phyloP scores from a whole-genome alignment of 179 eudicot species.

The Heliamphora ciliata region DNA sequence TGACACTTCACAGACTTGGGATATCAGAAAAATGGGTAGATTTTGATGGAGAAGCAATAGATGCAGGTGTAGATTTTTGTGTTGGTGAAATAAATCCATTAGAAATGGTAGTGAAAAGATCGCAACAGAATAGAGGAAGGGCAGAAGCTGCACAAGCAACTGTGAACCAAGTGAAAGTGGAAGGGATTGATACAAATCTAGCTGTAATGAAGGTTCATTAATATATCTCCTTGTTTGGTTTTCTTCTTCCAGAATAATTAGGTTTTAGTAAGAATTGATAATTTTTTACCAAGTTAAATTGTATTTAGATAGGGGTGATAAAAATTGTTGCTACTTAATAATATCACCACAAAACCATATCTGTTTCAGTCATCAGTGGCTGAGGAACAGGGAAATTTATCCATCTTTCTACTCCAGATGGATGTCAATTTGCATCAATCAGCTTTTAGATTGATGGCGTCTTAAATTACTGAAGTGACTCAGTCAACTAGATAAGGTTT shows the following conservation, averaged over 20 bases:
- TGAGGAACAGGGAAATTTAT: neutral
- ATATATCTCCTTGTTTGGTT: neutral
- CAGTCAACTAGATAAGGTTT: neutral
- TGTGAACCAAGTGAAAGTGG: constrained; percentile 84
- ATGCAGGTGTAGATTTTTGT: constrained; percentile 41
- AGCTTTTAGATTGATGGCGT: neutral
- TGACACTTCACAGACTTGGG: constrained; percentile 45
- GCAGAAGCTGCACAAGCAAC: constrained; percentile 84
- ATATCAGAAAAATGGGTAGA: constrained; percentile 28
- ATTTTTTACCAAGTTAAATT: neutral
- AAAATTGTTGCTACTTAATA: neutral
- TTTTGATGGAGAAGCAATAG: constrained; percentile 30
- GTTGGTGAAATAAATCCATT: constrained; percentile 62
- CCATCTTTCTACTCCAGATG: neutral
- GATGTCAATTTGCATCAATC: neutral
- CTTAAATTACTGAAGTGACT: neutral
- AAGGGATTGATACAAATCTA: constrained; percentile 80
- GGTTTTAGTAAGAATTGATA: neutral
- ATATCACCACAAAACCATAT: neutral
- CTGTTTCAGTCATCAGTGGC: neutral
- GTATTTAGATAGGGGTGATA: neutral
- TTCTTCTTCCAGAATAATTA: neutral
- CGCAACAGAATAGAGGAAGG: constrained; percentile 52
- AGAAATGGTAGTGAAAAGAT: constrained; percentile 61
- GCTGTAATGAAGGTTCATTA: constrained; percentile 68